Percentiles rank a stretch among this genome's conserved stretches.
Evolutionary conservation across 2,329 filamentous ascomycete species (phyloP).

Genomic region (Apiospora phragmitis): DNA sequence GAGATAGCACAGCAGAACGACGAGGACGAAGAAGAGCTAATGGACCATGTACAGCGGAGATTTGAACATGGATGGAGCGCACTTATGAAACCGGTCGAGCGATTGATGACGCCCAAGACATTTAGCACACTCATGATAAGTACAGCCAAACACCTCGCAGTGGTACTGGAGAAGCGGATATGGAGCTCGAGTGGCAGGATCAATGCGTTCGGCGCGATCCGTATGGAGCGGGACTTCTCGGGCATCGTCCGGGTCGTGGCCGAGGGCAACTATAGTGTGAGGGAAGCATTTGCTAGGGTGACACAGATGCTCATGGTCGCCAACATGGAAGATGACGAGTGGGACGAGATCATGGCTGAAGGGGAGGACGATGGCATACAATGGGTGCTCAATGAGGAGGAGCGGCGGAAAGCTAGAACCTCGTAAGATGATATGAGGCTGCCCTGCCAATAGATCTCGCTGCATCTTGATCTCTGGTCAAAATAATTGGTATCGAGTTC

Average conservation of each 20-base stretch:
- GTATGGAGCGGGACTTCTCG: slow-evolving; percentile 71
- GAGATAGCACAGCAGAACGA: slow-evolving; percentile 56
- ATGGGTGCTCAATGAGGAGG: slow-evolving; percentile 62
- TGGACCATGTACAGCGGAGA: slow-evolving; percentile 72
- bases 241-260: slow-evolving; percentile 64
- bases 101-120: slow-evolving; percentile 77
- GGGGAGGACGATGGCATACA: slow-evolving; percentile 57
- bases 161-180: slow-evolving; percentile 83
- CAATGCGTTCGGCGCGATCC: slow-evolving; percentile 71
- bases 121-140: slow-evolving; percentile 75
- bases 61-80: slow-evolving; percentile 87
- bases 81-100: slow-evolving; percentile 80
- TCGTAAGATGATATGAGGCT: slow-evolving; percentile 42
- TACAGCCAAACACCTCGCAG: slow-evolving; percentile 73
- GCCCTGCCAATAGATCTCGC: background rate
- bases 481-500: background rate
- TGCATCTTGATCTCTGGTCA: slow-evolving; percentile 7
- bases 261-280: slow-evolving; percentile 64
- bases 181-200: slow-evolving; percentile 78
- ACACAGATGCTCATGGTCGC: slow-evolving; percentile 71
- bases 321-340: slow-evolving; percentile 82
- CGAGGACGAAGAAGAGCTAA: slow-evolving; percentile 51
- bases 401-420: slow-evolving; percentile 62
- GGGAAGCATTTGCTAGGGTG: slow-evolving; percentile 67
- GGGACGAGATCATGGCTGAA: slow-evolving; percentile 61